Base-by-base conservation (phyloP, 2,329 filamentous ascomycete species). In the Xylaria sp. region DNA sequence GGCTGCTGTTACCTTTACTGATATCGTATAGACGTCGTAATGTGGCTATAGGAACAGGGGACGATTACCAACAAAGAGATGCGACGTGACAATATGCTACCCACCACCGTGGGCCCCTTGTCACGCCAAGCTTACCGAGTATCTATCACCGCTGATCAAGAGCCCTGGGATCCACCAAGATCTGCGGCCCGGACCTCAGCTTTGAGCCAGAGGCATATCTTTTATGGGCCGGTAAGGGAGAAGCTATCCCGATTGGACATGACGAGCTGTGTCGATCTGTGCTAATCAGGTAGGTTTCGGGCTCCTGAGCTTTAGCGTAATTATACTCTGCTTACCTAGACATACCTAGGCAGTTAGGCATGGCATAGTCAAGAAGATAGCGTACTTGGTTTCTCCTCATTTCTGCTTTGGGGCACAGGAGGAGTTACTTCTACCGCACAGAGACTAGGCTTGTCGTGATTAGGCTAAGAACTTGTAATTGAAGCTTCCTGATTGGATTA, bases 131-230 rank as follows among this genome's bases (percentile, higher is more conserved):
- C 23, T 37, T 37, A 46, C 47, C 28, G 23, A 45, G 38, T 25
- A 31, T 58, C 25, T 23, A 12, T 38, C 28, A 17, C 33, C 45
- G 28, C 35, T 17, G 19, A 37, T 6, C 23, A 51, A 17, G 21
- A 61, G 19, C 46, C 33, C 37, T 35, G 31, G 19, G 37, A 23
- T 37, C 40, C 46, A 50, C 60, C 47, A 53, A 60, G 42, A 53
- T 53, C 38, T 60, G 63, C 63, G 63, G 60, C 33, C 40, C 60
- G 63, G 56, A 59, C 60, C 60, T 65, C 63, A 63, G 63, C 63
- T 63, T 33, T 40, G 21, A 12, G 45, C 60, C 60, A 65, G 56
- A 53, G n/a, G 55, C 25, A 61, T 43, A 56, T 61, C 53, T 54
- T 58, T 54, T 54, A 25, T 58, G 62, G 59, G n/a, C 5, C 35